Conservation (phyloP, 345 rosid species). For the Streptanthus diversifolius region DNA sequence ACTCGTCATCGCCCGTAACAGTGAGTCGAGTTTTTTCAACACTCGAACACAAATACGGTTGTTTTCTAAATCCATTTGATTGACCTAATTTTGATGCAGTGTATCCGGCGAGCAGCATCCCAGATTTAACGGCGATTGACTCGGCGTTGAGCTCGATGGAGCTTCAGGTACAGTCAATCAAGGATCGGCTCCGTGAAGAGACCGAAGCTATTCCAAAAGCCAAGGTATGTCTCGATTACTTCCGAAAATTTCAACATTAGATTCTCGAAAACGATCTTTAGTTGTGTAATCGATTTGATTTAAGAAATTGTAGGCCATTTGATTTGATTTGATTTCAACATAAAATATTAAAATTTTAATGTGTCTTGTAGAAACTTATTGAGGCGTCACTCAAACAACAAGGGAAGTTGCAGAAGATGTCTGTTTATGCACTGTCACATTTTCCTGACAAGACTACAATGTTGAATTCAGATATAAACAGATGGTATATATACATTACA, state of each 20-base stretch:
- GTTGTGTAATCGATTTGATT: not conserved
- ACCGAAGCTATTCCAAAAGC: constrained; percentile 81
- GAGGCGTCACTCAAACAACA: constrained; percentile 69
- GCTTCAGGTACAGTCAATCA: constrained; percentile 74
- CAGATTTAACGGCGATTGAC: constrained; percentile 69
- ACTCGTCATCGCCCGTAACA: constrained; percentile 87
- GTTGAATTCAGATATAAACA: constrained; percentile 43
- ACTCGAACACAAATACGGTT: not conserved
- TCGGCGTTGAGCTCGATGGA: constrained; percentile 73
- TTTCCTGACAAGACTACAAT: constrained; percentile 42
- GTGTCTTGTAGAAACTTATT: constrained; percentile 59
- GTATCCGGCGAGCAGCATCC: constrained; percentile 68
- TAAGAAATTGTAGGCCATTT: not conserved
- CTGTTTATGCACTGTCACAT: constrained; percentile 46
- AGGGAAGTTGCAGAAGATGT: constrained; percentile 66
- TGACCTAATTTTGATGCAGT: constrained; percentile 34
- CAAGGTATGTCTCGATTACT: constrained; percentile 37
- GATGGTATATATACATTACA: constrained; percentile 36
- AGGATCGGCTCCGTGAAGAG: constrained; percentile 72
- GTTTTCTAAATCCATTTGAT: not conserved
- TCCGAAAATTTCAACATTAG: not conserved
- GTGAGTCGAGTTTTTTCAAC: constrained; percentile 39
- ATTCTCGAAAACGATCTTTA: not conserved
- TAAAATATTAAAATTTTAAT: too few species aligned
- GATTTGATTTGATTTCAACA: too few species aligned